Conservation (phyloP, 2,329 filamentous ascomycete species). For the Lizonia empirigonia region DNA sequence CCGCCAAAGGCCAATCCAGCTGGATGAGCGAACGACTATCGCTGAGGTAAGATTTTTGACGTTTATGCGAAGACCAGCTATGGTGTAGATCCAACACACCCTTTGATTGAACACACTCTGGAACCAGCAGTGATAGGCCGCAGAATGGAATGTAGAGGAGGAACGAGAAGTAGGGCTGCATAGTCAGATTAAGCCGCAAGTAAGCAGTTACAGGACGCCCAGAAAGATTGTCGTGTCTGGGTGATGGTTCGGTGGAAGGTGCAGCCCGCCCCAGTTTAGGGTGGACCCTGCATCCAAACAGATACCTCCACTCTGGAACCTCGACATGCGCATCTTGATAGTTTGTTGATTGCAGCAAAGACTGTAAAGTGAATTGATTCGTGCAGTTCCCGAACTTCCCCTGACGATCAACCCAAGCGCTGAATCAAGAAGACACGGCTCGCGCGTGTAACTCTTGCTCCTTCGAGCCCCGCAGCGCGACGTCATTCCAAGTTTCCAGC, state of each 20-base stretch:
- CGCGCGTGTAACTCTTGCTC: slow-evolving; percentile 6
- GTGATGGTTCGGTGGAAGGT: background rate
- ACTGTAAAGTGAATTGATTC: background rate
- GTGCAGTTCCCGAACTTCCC: background rate
- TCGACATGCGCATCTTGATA: background rate
- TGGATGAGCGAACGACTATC: background rate
- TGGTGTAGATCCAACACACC: background rate
- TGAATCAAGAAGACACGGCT: slow-evolving; percentile 4
- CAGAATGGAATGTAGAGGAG: no score
- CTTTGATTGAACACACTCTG: background rate
- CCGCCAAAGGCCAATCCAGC: background rate
- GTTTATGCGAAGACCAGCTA: background rate
- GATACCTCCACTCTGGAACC: slow-evolving; percentile 5
- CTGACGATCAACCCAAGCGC: slow-evolving; percentile 8
- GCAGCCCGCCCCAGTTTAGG: background rate
- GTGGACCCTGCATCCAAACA: slow-evolving; percentile 13
- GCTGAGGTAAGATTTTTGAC: background rate
- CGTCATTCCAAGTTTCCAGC: slow-evolving; percentile 13
- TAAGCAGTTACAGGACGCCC: no score
- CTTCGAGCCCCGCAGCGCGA: slow-evolving; percentile 13
- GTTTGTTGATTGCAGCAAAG: background rate
- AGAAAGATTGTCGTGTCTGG: background rate
- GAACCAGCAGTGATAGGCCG: background rate
- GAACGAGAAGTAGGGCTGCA: no score
- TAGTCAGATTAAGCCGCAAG: no score